Evolutionary conservation across 441 rosid species (phyloP), one percentile per base, ranked within the genome.

Genomic region (Flueggea neowawraea): DNA sequence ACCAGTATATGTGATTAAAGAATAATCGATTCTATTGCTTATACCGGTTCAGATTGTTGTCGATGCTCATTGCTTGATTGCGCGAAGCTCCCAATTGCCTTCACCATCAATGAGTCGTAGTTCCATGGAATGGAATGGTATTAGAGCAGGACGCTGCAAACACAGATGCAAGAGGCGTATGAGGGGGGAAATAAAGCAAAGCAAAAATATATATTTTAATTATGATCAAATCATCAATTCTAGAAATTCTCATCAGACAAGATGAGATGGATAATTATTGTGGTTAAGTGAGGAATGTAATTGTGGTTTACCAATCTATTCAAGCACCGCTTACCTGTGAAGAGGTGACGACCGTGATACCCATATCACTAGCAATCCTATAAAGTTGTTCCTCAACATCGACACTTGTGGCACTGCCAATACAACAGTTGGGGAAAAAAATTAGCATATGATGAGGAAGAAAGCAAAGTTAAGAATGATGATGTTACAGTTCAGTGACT

Each of bases 351-450:
- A 95, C 86, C 14, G 99, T 95, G 73, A 95, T 89, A 56, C 87
- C 95, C 96, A 85, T 73, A 16, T 92, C 94, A 53, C 70, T 75
- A 48, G 97, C 99, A 76, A 90, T 83, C 77, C 81, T 78, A 69
- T 95, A 95, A 62, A 95, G 96, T 75, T 92, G 99, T 71, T 92
- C 98, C 84, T 95, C 99, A 16, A 95, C 96, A 67, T 95, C 99
- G 58, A 95, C 96, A 76, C 99, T 95, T 0, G 98, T 95, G 10
- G 98, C 99, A 51, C 99, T 95, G 84, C 6, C 69, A 61, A 67
- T 57, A 51, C 50, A 33, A 69, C 45, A 43, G 15, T 22, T 28
- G 57, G 39, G 11, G 32, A 31, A 6, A 54, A n/a, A 10, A 54
- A 52, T 15, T 8, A 49, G 12, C 16, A 54, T 15, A 41, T 33